These are phyloP conservation scores for Colletotrichum tamarilloi DNA, from an alignment of 2,329 filamentous ascomycete species.

Conservation along the genomic window DNA sequence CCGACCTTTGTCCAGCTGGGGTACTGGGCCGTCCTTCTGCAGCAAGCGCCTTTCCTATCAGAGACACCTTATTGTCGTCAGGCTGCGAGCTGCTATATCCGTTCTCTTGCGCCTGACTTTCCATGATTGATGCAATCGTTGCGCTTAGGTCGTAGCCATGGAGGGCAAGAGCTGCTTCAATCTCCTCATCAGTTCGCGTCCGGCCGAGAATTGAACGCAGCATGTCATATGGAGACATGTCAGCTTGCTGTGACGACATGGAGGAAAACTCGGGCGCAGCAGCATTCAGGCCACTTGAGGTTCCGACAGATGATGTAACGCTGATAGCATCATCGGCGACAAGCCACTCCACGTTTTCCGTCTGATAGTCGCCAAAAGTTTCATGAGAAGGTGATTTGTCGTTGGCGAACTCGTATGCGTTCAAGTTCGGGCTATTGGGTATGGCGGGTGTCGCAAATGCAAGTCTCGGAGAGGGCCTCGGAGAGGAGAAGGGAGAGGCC, in stretches of 20 bases:
- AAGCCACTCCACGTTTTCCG: constrained; percentile 96
- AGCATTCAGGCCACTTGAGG: constrained; percentile 78
- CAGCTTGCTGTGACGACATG: constrained; percentile 72
- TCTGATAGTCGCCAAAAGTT: constrained; percentile 89
- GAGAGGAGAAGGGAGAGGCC: constrained; percentile 92
- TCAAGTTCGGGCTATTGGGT: constrained; percentile 92
- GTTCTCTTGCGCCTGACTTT: constrained; percentile 66
- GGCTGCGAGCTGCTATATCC: constrained; percentile 44
- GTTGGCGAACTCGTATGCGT: constrained; percentile 92
- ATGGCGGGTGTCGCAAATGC: constrained; percentile 90
- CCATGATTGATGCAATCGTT: constrained; percentile 90
- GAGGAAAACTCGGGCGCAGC: constrained; percentile 82
- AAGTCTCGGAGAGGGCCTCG: constrained; percentile 90
- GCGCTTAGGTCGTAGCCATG: constrained; percentile 95
- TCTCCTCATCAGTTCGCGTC: constrained; percentile 90
- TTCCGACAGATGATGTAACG: constrained; percentile 78
- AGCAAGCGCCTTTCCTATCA: constrained; percentile 92
- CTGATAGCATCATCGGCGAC: constrained; percentile 89
- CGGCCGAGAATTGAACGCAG: constrained; percentile 93
- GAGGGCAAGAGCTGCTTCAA: constrained; percentile 87
- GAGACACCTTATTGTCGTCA: constrained; percentile 72
- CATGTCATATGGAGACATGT: constrained; percentile 99
- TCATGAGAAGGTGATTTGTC: constrained; percentile 85
- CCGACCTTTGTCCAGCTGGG: constrained; percentile 81
- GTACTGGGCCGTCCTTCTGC: constrained; percentile 80